phyloP scores from a whole-genome alignment of 83 land plant species.

The Isoetes engelmannii region DNA sequence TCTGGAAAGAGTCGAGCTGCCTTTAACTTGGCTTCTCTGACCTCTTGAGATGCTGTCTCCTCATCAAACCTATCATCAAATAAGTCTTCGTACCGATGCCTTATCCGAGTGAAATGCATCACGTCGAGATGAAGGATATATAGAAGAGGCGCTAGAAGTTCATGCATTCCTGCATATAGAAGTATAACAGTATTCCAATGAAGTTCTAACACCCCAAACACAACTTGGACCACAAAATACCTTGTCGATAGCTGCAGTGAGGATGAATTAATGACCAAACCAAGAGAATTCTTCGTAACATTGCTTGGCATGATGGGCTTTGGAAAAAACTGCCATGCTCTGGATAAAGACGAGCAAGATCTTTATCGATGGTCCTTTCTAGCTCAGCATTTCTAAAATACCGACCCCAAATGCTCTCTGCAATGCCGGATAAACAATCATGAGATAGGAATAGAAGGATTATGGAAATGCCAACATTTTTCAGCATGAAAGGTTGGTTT shows the following conservation, averaged over 20 bases:
- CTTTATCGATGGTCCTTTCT: constrained; percentile 74
- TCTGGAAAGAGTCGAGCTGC: background rate
- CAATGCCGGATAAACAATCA: background rate
- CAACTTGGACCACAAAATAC: constrained; percentile 26
- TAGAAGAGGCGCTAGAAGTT: constrained; percentile 80
- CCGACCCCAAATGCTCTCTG: constrained; percentile 89
- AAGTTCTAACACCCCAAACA: background rate
- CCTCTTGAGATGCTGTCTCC: constrained; percentile 29
- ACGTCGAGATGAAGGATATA: constrained; percentile 80
- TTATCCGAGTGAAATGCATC: constrained; percentile 47
- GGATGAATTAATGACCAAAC: constrained; percentile 76
- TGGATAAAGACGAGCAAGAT: constrained; percentile 78
- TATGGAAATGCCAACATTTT: background rate
- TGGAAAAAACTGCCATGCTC: constrained; percentile 83
- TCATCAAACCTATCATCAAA: constrained; percentile 75
- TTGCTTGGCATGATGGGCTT: constrained; percentile 73
- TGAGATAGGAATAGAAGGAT: too few species aligned
- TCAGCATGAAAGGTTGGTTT: background rate
- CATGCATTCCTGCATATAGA: constrained; percentile 80
- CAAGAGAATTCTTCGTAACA: constrained; percentile 63
- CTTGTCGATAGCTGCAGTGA: constrained; percentile 76
- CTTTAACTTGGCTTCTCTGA: constrained; percentile 12
- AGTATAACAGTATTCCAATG: background rate
- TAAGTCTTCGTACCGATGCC: constrained; percentile 51
- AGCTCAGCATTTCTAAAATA: constrained; percentile 84